phyloP scores from a whole-genome alignment of 495 filamentous ascomycete species.

The Podospora bellae-mahoneyi region DNA sequence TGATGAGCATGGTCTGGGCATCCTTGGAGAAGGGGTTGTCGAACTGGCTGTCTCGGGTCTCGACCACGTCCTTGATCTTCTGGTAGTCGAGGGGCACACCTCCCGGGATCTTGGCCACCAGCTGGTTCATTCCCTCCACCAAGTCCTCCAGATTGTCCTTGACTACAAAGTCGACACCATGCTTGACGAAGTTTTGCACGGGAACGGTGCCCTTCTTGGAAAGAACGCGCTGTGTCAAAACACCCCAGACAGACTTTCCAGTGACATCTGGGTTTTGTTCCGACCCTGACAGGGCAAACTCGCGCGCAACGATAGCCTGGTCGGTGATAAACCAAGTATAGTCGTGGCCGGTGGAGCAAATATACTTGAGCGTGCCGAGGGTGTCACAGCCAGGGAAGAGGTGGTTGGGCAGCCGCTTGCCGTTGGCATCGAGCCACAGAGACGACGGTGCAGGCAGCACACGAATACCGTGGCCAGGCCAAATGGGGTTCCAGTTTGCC shows the following conservation, averaged over 20 bases:
- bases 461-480: slow-evolving; percentile 52
- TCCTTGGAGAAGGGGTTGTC: slow-evolving; percentile 50
- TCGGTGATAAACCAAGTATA: slow-evolving; percentile 55
- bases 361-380: slow-evolving; percentile 49
- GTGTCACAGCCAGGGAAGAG: slow-evolving; percentile 51
- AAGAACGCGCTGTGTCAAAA: slow-evolving; percentile 45
- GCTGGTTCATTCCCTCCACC: slow-evolving; percentile 49
- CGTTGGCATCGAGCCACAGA: slow-evolving; percentile 52
- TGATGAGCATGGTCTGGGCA: slow-evolving; percentile 51
- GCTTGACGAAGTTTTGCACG: slow-evolving; percentile 49
- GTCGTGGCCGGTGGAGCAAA: slow-evolving; percentile 52
- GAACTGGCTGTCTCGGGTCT: slow-evolving; percentile 47
- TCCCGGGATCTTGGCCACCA: slow-evolving; percentile 28
- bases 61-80: slow-evolving; percentile 39
- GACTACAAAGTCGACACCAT: slow-evolving; percentile 50
- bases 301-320: slow-evolving; percentile 48
- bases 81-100: slow-evolving; percentile 40
- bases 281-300: slow-evolving; percentile 53
- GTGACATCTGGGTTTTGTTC: slow-evolving; percentile 56
- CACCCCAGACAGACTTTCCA: slow-evolving; percentile 46
- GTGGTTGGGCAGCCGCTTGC: slow-evolving; percentile 47
- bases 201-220: slow-evolving; percentile 44
- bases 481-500: slow-evolving; percentile 52
- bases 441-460: slow-evolving; percentile 50
- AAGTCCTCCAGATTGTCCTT: slow-evolving; percentile 46